A percentile compares a stretch with the other conserved stretches of the same genome.
These are phyloP conservation scores for Eustoma russellianum DNA, from an alignment of 257 asterid genomes.

Conservation along the genomic window DNA sequence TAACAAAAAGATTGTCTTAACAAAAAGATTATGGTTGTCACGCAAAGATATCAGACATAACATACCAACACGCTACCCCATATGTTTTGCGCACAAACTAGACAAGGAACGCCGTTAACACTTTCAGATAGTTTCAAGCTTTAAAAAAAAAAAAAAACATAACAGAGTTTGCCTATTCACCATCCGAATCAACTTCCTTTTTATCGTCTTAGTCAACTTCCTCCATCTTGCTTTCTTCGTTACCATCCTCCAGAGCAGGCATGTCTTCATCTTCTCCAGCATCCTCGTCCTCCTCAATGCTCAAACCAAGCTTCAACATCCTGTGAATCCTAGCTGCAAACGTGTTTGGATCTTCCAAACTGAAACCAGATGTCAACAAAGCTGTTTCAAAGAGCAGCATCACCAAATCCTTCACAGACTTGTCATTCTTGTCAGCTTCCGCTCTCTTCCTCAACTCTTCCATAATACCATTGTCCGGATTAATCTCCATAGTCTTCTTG, in stretches of 20 bases:
- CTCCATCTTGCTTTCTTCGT: conserved; percentile 35
- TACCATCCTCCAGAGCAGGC: conserved; percentile 28
- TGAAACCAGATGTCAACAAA: conserved; percentile 33
- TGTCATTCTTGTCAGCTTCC: conserved; percentile 33
- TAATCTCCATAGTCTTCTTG: conserved; percentile 39
- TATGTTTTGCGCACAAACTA: too few relatives aligned
- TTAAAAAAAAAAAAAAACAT: too few relatives aligned
- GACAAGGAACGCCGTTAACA: too few relatives aligned
- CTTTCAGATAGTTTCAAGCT: too few relatives aligned
- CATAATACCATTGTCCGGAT: conserved; percentile 36
- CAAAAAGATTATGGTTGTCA: too few relatives aligned
- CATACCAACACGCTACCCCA: too few relatives aligned
- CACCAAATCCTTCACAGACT: conserved; percentile 33
- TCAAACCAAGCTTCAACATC: conserved; percentile 36
- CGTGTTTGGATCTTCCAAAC: conserved; percentile 35
- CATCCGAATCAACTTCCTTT: too few relatives aligned
- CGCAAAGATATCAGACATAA: too few relatives aligned
- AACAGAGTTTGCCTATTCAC: too few relatives aligned
- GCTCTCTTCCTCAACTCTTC: conserved; percentile 40
- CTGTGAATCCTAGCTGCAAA: conserved; percentile 34
- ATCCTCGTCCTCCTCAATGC: conserved; percentile 29
- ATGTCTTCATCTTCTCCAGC: conserved; percentile 19
- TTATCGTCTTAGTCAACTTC: conserved; percentile 32
- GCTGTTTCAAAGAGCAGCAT: conserved; percentile 36
- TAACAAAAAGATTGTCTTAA: too few relatives aligned